phyloP scores from a whole-genome alignment of 179 eudicot species.

The Actinidia polygama region DNA sequence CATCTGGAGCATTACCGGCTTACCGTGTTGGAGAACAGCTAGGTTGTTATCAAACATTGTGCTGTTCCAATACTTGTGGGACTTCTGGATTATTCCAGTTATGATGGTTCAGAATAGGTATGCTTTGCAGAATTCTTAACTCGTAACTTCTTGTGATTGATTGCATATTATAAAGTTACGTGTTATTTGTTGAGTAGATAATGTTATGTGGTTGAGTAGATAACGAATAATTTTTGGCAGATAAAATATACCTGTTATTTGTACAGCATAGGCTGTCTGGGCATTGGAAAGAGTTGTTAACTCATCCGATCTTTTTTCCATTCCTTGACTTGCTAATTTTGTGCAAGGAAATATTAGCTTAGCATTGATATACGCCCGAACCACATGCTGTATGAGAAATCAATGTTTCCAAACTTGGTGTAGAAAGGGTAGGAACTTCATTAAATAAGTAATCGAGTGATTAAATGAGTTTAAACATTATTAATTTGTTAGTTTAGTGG shows the following conservation, averaged over 20 bases:
- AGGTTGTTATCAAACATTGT: slow-evolving; percentile 85
- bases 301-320: slow-evolving; percentile 40
- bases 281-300: slow-evolving; percentile 70
- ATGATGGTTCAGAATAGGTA: slow-evolving; percentile 96
- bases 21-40: slow-evolving; percentile 57
- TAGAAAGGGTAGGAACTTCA: too few species aligned
- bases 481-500: too few species aligned
- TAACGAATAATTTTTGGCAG: neutral
- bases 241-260: slow-evolving; percentile 4
- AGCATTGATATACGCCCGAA: too few species aligned
- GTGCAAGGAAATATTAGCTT: too few species aligned
- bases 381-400: too few species aligned
- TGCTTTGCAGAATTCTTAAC: neutral
- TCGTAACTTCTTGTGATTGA: neutral
- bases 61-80: slow-evolving; percentile 87
- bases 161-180: neutral
- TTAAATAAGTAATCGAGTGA: too few species aligned
- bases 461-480: too few species aligned
- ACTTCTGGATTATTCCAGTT: slow-evolving; percentile 86
- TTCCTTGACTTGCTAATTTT: too few species aligned
- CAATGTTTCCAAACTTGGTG: too few species aligned
- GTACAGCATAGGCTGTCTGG: slow-evolving; percentile 59
- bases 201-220: neutral
- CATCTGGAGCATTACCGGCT: slow-evolving; percentile 94
- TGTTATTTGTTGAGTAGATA: neutral